Base-by-base conservation (phyloP, 2,329 filamentous ascomycete genomes). In the Colletotrichum truncatum region DNA sequence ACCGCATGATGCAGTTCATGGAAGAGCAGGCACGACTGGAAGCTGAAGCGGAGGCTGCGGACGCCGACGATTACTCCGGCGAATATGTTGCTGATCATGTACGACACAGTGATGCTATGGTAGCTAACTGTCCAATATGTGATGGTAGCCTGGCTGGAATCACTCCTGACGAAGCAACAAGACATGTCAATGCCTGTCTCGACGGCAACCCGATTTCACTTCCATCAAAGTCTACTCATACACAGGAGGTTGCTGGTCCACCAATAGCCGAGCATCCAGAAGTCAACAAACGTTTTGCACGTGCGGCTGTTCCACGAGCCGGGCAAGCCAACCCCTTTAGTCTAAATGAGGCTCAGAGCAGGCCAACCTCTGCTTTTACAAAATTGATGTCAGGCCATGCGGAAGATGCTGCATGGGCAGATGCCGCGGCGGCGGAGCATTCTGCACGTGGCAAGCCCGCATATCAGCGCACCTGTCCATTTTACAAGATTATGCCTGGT, bases 401-500 rank as follows among this genome's bases (percentile, higher is more conserved):
- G 5, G 96, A 99, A 80, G 92, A 97, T 75, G 85, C 89, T 2
- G 96, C 96, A 1, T 99, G 96, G 96, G 90, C 91, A 1, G 89
- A 87, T 34, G 96, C 96, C 11, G 94, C 95, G 0, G 92, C 93
- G 1, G 85, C 91, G 1, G 94, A 97, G 75, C 81, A 87, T 26
- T 87, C 91, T 1, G 90, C 94, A 3, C 87, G 93, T 39, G 95
- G 96, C 21, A 96, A 93, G 74, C 93, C 92, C 16, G 91, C 94
- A 0, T 96, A 95, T 72, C 87, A 95, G 73, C 88, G 96, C 51
- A 98, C 93, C 0, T 99, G 96, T 73, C 96, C 96, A 0, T 99
- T 99, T 73, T 99, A 99, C 82, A 99, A 99, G 78, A 98, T 98
- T 68, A 90, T 99, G 80, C 94, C 95, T 0, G 94, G 93, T 0